Base-by-base conservation (phyloP, 2,329 filamentous ascomycete species). In the Sclerotinia minor region DNA sequence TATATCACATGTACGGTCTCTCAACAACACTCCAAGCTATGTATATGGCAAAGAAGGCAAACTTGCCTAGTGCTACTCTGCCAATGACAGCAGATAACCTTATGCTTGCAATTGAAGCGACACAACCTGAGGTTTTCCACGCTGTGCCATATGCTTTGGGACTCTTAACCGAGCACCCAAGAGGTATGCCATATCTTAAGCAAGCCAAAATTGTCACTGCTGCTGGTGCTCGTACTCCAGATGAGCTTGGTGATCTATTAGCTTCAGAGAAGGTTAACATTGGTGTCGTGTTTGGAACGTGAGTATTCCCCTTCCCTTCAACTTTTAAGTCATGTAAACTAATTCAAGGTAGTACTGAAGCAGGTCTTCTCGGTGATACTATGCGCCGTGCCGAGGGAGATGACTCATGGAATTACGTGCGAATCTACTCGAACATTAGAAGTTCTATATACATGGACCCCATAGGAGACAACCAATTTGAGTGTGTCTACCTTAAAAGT, bases 361-460 rank as follows among this genome's bases (percentile, higher is more conserved):
- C 83, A 1, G 86, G 86, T 6, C 82, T 86, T 71, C 76, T 89
- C 24, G 86, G 87, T 83, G 87, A 84, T 1, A 82, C 84, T 1
- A 81, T 84, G 70, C 78, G 86, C 13, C 79, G 82, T 0, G 61
- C 54, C 1, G 73, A 75, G 1, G 82, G 78, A 2, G 87, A 89
- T 73, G 82, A 82, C 50, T 82, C 80, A 4, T 90, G 87, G 87
- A 84, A 87, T 72, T 89, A 87, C 70, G 76, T 88, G 19, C 82
- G 81, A 11, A 68, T 70, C 24, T 69, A 66, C 24, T 64, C 68
- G 5, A 68, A 70, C 44, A 63, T 72, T 13, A 47, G 32, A 11
- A 65, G 64, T 4, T 72, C 64, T 26, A 68, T 74, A n/a, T 54
- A 64, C 15, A 70, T 73, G 73, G 73, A 54, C 35, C 70, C 60